Evolutionary conservation across 2,329 filamentous ascomycete genomes (phyloP).

Genomic region (Neurospora crassa): DNA sequence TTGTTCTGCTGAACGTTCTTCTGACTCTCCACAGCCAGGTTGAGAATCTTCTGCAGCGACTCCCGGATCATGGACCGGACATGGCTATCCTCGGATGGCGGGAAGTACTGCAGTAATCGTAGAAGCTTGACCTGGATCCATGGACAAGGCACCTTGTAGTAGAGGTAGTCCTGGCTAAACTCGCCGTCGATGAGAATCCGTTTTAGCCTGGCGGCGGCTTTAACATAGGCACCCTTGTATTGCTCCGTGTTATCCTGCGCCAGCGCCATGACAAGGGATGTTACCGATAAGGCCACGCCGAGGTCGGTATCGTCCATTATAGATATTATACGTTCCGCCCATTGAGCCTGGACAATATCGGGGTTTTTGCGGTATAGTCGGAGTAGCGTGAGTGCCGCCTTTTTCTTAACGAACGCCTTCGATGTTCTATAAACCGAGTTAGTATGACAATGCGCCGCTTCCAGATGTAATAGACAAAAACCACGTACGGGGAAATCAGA

Average conservation of each 20-base stretch:
- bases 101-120: constrained; percentile 88
- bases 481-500: constrained; percentile 79
- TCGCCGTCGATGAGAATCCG: constrained; percentile 86
- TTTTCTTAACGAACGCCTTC: constrained; percentile 98
- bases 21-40: constrained; percentile 82
- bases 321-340: constrained; percentile 97
- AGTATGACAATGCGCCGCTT: constrained; percentile 3
- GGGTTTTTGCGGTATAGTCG: constrained; percentile 92
- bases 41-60: constrained; percentile 82
- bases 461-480: neutral
- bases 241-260: constrained; percentile 90
- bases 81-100: constrained; percentile 89
- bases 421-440: constrained; percentile 41
- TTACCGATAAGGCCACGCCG: constrained; percentile 89
- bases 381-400: constrained; percentile 86
- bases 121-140: constrained; percentile 97
- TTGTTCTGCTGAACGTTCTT: constrained; percentile 99
- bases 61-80: constrained; percentile 86
- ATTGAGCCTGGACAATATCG: constrained; percentile 88
- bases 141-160: constrained; percentile 98
- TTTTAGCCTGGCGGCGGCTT: constrained; percentile 83
- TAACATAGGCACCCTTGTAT: constrained; percentile 89
- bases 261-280: constrained; percentile 87
- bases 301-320: constrained; percentile 95
- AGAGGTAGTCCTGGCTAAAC: constrained; percentile 83